Evolutionary conservation across 306 rosid species (phyloP).

Genomic region (Begonia masoniana): DNA sequence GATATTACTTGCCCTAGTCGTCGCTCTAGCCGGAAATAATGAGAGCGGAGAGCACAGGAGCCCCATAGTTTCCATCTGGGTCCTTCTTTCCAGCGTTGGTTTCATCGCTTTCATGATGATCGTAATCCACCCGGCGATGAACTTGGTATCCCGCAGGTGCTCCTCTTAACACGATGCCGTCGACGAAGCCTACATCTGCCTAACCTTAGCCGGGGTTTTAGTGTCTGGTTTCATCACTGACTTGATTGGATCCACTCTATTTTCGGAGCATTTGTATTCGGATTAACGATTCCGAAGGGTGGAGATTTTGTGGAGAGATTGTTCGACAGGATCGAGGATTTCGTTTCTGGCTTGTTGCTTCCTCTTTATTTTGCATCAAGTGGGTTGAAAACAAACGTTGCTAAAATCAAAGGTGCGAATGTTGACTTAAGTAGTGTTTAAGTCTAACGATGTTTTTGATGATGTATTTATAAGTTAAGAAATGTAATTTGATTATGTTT

Average conservation of each 20-base stretch:
- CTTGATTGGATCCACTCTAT: constrained; percentile 73
- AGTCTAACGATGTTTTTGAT: too few relatives aligned
- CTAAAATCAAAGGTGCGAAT: constrained; percentile 48
- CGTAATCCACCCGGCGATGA: constrained; percentile 47
- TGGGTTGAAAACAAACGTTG: constrained; percentile 73
- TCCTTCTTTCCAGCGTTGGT: constrained; percentile 43
- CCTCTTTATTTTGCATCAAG: constrained; percentile 82
- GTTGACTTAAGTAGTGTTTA: too few relatives aligned
- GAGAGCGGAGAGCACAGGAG: constrained; percentile 26
- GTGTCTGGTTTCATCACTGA: constrained; percentile 66
- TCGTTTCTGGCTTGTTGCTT: constrained; percentile 60
- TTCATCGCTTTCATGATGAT: constrained; percentile 58
- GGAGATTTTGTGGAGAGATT: constrained; percentile 46
- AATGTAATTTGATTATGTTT: too few relatives aligned
- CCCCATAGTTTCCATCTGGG: constrained; percentile 57
- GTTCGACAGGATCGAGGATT: constrained; percentile 66
- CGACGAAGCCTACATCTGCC: constrained; percentile 46
- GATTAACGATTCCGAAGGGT: constrained; percentile 57
- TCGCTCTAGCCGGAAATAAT: constrained; percentile 45
- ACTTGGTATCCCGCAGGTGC: constrained; percentile 33
- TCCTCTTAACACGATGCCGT: constrained; percentile 26
- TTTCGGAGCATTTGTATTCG: constrained; percentile 77
- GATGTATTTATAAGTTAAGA: too few relatives aligned
- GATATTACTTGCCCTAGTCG: constrained; percentile 69
- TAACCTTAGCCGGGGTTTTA: constrained; percentile 54